These are phyloP conservation scores for Penicillium pulvis DNA, from an alignment of 495 filamentous ascomycete genomes.

Conservation along the genomic window DNA sequence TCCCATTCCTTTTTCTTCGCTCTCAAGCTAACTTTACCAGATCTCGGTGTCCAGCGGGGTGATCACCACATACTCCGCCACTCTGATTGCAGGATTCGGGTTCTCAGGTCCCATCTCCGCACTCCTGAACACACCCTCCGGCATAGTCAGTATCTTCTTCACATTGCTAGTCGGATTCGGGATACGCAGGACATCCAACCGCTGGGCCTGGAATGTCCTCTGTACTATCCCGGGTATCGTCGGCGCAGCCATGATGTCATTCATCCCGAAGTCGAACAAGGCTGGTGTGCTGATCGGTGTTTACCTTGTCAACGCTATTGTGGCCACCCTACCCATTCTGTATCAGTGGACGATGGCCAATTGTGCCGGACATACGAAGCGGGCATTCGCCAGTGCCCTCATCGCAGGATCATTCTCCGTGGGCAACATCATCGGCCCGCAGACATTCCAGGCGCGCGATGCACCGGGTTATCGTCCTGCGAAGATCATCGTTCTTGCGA, in stretches of 20 bases:
- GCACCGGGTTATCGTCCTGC: conserved; percentile 63
- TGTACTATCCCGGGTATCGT: conserved; percentile 53
- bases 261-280: conserved; percentile 48
- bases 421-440: conserved; percentile 68
- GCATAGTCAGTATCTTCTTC: conserved; percentile 58
- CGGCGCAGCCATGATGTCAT: conserved; percentile 62
- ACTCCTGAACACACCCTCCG: conserved; percentile 66
- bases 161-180: conserved; percentile 55
- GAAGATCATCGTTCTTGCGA: conserved; percentile 60
- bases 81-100: conserved; percentile 58
- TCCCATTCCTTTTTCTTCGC: not conserved
- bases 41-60: conserved; percentile 61
- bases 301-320: conserved; percentile 62
- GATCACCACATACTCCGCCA: conserved; percentile 62
- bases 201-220: conserved; percentile 52
- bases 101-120: conserved; percentile 55
- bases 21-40: conserved; percentile 14
- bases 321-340: conserved; percentile 44
- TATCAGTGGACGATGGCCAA: conserved; percentile 55
- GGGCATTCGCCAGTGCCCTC: conserved; percentile 56
- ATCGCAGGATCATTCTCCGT: conserved; percentile 61
- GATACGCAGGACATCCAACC: conserved; percentile 44
- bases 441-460: conserved; percentile 61
- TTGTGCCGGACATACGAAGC: conserved; percentile 51
- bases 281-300: conserved; percentile 61